A percentile compares a stretch with the other conserved stretches of the same genome.
Conservation (phyloP, 2,329 filamentous ascomycete genomes). For the Calonectria henricotiae region DNA sequence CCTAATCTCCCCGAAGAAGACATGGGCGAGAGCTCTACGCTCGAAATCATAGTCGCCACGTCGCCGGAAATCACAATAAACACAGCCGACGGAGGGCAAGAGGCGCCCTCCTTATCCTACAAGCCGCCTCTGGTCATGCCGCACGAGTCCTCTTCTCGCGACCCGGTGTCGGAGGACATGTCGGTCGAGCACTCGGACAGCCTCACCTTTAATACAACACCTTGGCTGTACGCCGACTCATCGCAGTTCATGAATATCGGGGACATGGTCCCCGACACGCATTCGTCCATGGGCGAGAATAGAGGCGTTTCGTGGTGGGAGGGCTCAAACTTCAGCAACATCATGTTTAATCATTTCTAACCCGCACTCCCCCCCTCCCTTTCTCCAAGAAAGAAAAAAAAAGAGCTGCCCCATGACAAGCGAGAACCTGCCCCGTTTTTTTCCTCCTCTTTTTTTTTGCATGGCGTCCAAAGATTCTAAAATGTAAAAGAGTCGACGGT, state of each 20-base stretch:
- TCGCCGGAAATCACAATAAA: constrained; percentile 69
- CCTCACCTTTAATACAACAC: constrained; percentile 61
- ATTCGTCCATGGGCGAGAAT: constrained; percentile 47
- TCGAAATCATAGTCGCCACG: constrained; percentile 68
- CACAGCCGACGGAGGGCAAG: constrained; percentile 68
- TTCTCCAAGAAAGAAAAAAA: background rate
- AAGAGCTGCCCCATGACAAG: background rate
- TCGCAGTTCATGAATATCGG: constrained; percentile 60
- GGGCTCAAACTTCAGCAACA: constrained; percentile 58
- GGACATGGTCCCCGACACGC: constrained; percentile 56
- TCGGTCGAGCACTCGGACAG: constrained; percentile 57
- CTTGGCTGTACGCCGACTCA: constrained; percentile 63
- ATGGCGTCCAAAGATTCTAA: constrained; percentile 15
- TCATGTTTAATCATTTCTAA: constrained; percentile 61
- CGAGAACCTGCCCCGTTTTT: too few relatives aligned
- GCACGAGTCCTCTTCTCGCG: constrained; percentile 37
- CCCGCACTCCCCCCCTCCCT: background rate
- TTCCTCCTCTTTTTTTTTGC: background rate
- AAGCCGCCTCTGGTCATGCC: constrained; percentile 49
- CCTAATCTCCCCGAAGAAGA: constrained; percentile 54
- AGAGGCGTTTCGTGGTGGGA: constrained; percentile 61
- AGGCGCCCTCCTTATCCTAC: constrained; percentile 62
- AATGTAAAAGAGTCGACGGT: constrained; percentile 23
- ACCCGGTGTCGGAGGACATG: constrained; percentile 53
- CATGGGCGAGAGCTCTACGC: constrained; percentile 57